Evolutionary conservation across 2,329 filamentous ascomycete species (phyloP).

Genomic region (Fusarium miscanthi): DNA sequence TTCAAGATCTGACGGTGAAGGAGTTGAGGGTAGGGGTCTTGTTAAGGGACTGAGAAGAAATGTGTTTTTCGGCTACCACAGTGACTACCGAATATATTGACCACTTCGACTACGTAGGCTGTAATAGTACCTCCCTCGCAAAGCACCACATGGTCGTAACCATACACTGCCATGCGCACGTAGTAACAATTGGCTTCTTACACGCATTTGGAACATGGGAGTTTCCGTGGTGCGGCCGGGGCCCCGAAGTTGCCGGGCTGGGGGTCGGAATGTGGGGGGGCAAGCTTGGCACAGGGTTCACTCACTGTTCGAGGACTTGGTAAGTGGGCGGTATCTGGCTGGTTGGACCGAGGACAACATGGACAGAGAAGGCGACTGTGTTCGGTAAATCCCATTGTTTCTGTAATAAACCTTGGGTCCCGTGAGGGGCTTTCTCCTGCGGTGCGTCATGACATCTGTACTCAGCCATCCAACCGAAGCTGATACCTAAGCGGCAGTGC

Average conservation of each 20-base stretch:
- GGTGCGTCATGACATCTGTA: slow-evolving; percentile 14
- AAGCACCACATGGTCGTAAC: slow-evolving; percentile 9
- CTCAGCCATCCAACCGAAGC: slow-evolving; percentile 24
- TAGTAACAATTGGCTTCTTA: neutral
- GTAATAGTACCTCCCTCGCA: neutral
- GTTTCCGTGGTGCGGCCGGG: slow-evolving; percentile 4
- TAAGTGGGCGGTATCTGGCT: neutral
- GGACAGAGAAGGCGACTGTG: neutral
- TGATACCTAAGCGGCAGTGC: slow-evolving; percentile 25
- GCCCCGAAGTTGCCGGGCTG: slow-evolving; percentile 20
- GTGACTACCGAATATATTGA: neutral
- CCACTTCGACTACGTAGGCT: neutral
- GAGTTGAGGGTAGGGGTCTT: neutral
- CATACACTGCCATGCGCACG: neutral
- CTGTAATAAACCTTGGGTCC: neutral
- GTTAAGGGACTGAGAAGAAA: slow-evolving; percentile 1
- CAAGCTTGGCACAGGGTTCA: slow-evolving; percentile 2
- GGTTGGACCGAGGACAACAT: neutral
- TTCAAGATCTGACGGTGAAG: slow-evolving; percentile 25
- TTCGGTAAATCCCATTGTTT: neutral
- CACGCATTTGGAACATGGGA: neutral
- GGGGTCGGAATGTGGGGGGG: slow-evolving; percentile 24
- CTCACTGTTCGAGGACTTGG: neutral
- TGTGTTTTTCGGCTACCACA: neutral
- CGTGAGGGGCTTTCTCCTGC: neutral